phyloP scores from a whole-genome alignment of 345 rosid genomes.

The Citrus cavaleriei region DNA sequence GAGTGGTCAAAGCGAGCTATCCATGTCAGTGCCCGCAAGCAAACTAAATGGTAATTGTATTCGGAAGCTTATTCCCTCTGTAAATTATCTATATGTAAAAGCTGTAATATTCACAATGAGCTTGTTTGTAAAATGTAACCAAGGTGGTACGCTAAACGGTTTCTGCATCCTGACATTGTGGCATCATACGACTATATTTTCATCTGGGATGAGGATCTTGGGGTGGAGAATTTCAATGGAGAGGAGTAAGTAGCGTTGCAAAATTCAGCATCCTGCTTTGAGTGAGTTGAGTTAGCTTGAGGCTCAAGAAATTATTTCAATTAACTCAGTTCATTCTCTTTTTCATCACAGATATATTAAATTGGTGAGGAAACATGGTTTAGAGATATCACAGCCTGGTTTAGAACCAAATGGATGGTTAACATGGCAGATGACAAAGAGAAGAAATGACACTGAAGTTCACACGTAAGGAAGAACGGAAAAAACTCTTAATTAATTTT shows the following conservation, averaged over 20 bases:
- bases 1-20: conserved; percentile 95
- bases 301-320: neutral
- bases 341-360: conserved; percentile 56
- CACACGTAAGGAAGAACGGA: conserved; percentile 59
- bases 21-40: conserved; percentile 79
- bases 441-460: conserved; percentile 73
- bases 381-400: conserved; percentile 98
- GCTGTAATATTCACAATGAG: conserved; percentile 6
- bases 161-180: conserved; percentile 90
- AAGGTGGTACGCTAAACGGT: conserved; percentile 99
- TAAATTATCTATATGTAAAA: neutral
- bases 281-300: conserved; percentile 3
- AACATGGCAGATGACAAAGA: conserved; percentile 96
- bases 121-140: conserved; percentile 10
- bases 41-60: conserved; percentile 64
- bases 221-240: conserved; percentile 74
- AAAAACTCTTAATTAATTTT: neutral
- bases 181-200: conserved; percentile 86
- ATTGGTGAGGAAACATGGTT: conserved; percentile 70
- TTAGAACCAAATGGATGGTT: conserved; percentile 69
- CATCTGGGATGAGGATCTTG: conserved; percentile 98
- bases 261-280: neutral
- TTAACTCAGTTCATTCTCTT: neutral
- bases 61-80: conserved; percentile 27
- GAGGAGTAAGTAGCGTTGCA: conserved; percentile 57